These are phyloP conservation scores for Leccinum longicurvipes DNA, from an alignment of 768 basidiomycete genomes.

Conservation along the genomic window DNA sequence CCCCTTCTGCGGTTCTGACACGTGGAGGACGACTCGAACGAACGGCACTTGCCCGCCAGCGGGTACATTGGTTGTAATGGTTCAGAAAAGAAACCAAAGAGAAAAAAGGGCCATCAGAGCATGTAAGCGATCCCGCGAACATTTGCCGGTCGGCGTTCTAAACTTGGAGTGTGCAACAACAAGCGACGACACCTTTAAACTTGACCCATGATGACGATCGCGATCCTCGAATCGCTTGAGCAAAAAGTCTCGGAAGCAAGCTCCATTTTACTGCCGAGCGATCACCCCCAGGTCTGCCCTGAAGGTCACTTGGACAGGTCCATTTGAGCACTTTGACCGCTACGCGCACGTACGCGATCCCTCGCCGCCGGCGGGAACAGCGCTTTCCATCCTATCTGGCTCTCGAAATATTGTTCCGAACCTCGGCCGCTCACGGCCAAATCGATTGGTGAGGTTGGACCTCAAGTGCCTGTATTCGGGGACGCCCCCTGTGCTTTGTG, in stretches of 20 bases:
- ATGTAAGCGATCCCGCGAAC: conserved; percentile 29
- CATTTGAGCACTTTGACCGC: background rate
- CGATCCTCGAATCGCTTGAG: conserved; percentile 30
- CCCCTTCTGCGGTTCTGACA: background rate
- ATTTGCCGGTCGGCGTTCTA: conserved; percentile 26
- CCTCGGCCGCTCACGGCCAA: background rate
- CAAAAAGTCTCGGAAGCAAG: conserved; percentile 12
- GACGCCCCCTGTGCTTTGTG: background rate
- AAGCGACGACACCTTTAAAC: conserved; percentile 30
- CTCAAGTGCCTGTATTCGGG: conserved; percentile 21
- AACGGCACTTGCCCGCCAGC: background rate
- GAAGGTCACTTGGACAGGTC: background rate
- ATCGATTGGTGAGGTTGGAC: conserved; percentile 11
- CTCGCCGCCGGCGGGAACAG: background rate
- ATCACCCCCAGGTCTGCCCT: conserved; percentile 9
- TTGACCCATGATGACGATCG: conserved; percentile 21
- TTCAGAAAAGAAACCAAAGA: background rate
- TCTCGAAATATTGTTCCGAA: background rate
- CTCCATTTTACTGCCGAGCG: conserved; percentile 26
- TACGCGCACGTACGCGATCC: background rate
- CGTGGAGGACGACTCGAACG: background rate
- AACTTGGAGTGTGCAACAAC: conserved; percentile 9
- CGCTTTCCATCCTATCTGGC: background rate
- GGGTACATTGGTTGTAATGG: background rate
- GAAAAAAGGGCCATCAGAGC: background rate